These are phyloP conservation scores for Lyophyllum decastes DNA, from an alignment of 768 basidiomycete species.

Conservation along the genomic window DNA sequence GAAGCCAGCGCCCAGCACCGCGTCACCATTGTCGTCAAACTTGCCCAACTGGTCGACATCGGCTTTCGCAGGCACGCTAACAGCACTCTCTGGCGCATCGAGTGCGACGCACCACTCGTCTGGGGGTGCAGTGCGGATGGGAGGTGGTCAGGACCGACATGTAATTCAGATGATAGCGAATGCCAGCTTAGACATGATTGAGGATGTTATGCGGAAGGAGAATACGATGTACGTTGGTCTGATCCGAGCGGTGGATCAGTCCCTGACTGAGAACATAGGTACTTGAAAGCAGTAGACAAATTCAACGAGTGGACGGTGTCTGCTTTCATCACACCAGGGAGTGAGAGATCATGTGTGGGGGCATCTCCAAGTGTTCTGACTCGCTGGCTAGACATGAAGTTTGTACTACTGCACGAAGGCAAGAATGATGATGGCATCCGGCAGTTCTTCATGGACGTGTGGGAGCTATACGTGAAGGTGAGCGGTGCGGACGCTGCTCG, in stretches of 20 bases:
- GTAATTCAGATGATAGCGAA: conserved; percentile 99
- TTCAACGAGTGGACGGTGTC: conserved; percentile 99
- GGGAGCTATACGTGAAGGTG: conserved; percentile 98
- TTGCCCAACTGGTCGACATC: conserved; percentile 90
- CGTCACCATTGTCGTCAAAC: conserved; percentile 78
- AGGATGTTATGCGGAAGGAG: conserved; percentile 88
- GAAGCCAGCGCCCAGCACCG: conserved; percentile 59
- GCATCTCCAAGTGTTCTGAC: conserved; percentile 15
- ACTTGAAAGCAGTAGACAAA: conserved; percentile 92
- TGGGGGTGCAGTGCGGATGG: conserved; percentile 67
- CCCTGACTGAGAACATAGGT: conserved; percentile 54
- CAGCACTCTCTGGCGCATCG: conserved; percentile 83
- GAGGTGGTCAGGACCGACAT: conserved; percentile 85
- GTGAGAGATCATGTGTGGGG: conserved; percentile 51
- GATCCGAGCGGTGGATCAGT: conserved; percentile 10
- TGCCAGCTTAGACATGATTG: conserved; percentile 91
- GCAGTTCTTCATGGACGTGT: conserved; percentile 90
- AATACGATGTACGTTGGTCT: conserved; percentile 64
- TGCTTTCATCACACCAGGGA: conserved; percentile 92
- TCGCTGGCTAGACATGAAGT: conserved; percentile 81
- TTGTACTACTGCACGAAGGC: conserved; percentile 89
- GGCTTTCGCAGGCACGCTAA: conserved; percentile 87
- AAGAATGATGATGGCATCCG: conserved; percentile 98
- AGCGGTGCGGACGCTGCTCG: conserved; percentile 14
- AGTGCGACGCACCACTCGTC: conserved; percentile 70